phyloP scores from a whole-genome alignment of 306 rosid genomes.

The Quillaja saponaria region DNA sequence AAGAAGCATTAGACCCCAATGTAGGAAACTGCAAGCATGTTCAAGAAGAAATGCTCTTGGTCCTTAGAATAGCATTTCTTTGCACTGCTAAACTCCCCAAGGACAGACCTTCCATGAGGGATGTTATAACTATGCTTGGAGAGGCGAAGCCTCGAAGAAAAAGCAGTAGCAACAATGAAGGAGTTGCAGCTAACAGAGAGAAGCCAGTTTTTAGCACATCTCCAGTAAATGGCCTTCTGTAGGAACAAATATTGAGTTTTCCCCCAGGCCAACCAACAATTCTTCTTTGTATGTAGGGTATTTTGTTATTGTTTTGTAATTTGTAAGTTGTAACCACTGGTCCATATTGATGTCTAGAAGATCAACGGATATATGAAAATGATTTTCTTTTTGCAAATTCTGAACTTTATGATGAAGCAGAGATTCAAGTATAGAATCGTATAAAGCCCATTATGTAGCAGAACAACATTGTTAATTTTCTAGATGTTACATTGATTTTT shows the following conservation, averaged over 20 bases:
- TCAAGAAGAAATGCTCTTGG: slow-evolving; percentile 89
- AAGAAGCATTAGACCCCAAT: slow-evolving; percentile 71
- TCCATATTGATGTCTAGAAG: slow-evolving; percentile 28
- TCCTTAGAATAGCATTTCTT: slow-evolving; percentile 78
- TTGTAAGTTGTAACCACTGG: slow-evolving; percentile 37
- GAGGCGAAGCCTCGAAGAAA: slow-evolving; percentile 96
- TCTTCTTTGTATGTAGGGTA: slow-evolving; percentile 45
- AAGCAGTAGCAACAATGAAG: slow-evolving; percentile 58
- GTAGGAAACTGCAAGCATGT: slow-evolving; percentile 82
- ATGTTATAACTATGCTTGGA: slow-evolving; percentile 87
- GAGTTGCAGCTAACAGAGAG: slow-evolving; percentile 49
- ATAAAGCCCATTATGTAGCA: slow-evolving; percentile 19
- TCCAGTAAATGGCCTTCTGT: slow-evolving; percentile 65
- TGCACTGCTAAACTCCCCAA: slow-evolving; percentile 90
- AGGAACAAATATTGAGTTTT: slow-evolving; percentile 34
- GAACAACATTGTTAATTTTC: slow-evolving; percentile 13
- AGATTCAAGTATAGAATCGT: slow-evolving; percentile 19
- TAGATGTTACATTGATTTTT: slow-evolving; percentile 1
- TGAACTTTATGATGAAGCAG: slow-evolving; percentile 22
- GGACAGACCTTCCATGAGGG: slow-evolving; percentile 96
- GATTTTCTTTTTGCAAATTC: slow-evolving; percentile 33
- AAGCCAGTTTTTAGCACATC: slow-evolving; percentile 59
- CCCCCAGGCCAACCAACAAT: slow-evolving; percentile 14
- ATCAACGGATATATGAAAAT: slow-evolving; percentile 35
- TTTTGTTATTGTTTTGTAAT: slow-evolving; percentile 38